Evolutionary conservation across 2,329 filamentous ascomycete genomes (phyloP).

Genomic region (Ascochyta rabiei): DNA sequence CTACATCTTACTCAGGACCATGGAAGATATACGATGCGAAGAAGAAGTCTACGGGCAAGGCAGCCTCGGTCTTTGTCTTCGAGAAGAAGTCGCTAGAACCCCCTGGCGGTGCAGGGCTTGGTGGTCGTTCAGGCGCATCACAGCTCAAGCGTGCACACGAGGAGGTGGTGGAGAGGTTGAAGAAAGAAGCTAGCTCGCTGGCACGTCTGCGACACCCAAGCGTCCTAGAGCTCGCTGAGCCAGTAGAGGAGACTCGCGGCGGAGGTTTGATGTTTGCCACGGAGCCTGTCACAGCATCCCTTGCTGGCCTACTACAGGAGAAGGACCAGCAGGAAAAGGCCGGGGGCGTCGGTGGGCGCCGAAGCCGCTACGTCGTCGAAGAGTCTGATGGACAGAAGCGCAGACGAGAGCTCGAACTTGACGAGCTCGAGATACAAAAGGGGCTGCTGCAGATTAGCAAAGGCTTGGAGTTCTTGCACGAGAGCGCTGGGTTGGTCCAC

Average conservation of each 20-base stretch:
- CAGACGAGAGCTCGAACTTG: conserved; percentile 85
- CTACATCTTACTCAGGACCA: conserved; percentile 81
- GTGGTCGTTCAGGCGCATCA: conserved; percentile 63
- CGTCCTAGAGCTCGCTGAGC: conserved; percentile 89
- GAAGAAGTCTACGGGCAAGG: conserved; percentile 90
- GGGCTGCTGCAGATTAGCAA: conserved; percentile 91
- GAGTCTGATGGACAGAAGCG: conserved; percentile 73
- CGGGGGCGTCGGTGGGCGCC: conserved; percentile 70
- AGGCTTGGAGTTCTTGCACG: conserved; percentile 91
- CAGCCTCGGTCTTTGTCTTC: conserved; percentile 92
- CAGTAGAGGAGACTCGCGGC: conserved; percentile 89
- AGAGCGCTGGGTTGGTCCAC: conserved; percentile 92
- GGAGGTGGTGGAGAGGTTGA: conserved; percentile 87
- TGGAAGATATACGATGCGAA: conserved; percentile 99
- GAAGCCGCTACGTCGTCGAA: conserved; percentile 81
- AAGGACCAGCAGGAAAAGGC: conserved; percentile 85
- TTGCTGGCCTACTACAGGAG: conserved; percentile 79
- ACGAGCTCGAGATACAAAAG: conserved; percentile 97
- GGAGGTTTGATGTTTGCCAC: conserved; percentile 96
- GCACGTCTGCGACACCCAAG: conserved; percentile 89
- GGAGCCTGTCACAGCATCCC: conserved; percentile 86
- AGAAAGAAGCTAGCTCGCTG: conserved; percentile 87
- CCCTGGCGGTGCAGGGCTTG: conserved; percentile 64
- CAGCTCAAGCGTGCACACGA: conserved; percentile 82
- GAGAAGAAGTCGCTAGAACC: conserved; percentile 85